Base-by-base conservation (phyloP, 2,329 filamentous ascomycete genomes). In the Colletotrichum lini region DNA sequence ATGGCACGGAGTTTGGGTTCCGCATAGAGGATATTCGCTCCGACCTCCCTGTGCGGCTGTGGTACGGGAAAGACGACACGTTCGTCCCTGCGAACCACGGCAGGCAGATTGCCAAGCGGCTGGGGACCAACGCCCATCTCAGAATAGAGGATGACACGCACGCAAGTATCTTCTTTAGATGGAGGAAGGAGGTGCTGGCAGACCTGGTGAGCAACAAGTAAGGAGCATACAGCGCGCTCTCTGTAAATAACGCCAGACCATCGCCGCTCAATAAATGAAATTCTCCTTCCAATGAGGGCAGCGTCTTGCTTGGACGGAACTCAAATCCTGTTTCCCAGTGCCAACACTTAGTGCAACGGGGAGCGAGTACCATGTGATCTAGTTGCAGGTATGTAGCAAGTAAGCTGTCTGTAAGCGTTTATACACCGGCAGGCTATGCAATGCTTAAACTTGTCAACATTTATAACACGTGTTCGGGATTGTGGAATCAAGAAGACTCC, bases 141-240 rank as follows among this genome's bases (percentile, higher is more conserved):
- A 38, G 57, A 26, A 13, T 73, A 2, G 69, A 72, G 40, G 69
- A 73, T n/a, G 72, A 73, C 1, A 72, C 72, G 1, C 72, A 73
- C n/a, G 72, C 69, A 0, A 72, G 69, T n/a, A 72, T 73, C 9
- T 72, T 72, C 60, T 72, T 73, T 8, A 30, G 57, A 0, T 52
- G 72, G 69, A 47, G 65, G 4, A 65, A 59, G 10, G 69, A 69
- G 30, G 42, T 71, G 1, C 2, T 71, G 10, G 68, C 44, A 1
- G 68, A 71, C 2, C 35, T 72, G 10, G 23, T 72, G 0, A 23
- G 5, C 0, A 21, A 58, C 12, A 44, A 70, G 2, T 72, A 65
- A 35, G 30, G 30, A 30, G 7, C 18, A 6, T 2, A 23, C 13
- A 13, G 4, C 21, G 4, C 13, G 6, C 7, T n/a, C 5, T 44